These are phyloP conservation scores for Cladosporium austrohemisphaericum DNA, from an alignment of 2,329 filamentous ascomycete species.

Conservation along the genomic window DNA sequence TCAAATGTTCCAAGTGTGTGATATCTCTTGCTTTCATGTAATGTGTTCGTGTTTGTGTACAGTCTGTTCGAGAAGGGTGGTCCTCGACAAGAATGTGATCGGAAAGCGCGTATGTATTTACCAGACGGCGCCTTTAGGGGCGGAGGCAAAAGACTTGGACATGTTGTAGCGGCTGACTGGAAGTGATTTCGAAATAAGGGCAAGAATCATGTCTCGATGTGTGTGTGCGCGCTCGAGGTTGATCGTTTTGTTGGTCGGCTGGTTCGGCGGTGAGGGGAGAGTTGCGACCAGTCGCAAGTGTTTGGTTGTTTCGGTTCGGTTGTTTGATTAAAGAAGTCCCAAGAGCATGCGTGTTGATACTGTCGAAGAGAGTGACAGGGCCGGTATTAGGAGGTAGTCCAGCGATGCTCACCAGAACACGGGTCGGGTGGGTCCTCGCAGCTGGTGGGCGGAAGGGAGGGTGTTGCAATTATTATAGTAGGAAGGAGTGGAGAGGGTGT, in stretches of 20 bases:
- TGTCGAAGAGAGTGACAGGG: slow-evolving; percentile 10
- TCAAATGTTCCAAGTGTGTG: slow-evolving; percentile 13
- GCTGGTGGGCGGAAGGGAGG: slow-evolving; percentile 7
- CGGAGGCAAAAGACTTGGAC: slow-evolving; percentile 12
- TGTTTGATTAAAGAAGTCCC: slow-evolving; percentile 2
- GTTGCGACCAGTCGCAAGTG: neutral
- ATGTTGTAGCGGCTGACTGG: slow-evolving; percentile 12
- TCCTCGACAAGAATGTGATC: slow-evolving; percentile 12
- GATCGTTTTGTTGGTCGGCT: neutral
- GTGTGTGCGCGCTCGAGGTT: neutral
- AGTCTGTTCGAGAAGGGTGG: slow-evolving; percentile 2
- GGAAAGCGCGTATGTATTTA: slow-evolving; percentile 8
- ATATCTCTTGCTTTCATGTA: slow-evolving; percentile 14
- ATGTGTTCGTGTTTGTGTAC: slow-evolving; percentile 7
- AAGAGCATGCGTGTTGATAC: neutral
- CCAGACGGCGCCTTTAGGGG: slow-evolving; percentile 8
- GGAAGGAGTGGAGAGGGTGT: slow-evolving; percentile 11
- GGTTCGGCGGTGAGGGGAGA: slow-evolving; percentile 1
- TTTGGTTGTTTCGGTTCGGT: neutral
- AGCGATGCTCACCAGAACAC: slow-evolving; percentile 16
- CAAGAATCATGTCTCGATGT: slow-evolving; percentile 14
- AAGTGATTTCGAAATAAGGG: slow-evolving; percentile 6
- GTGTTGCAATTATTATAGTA: slow-evolving; percentile 1
- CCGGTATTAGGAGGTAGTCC: slow-evolving; percentile 12
- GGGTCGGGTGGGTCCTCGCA: slow-evolving; percentile 16